Percentiles rank a stretch among this genome's conserved stretches.
Conservation (phyloP, 371 early-diverging fungal genomes). For the Capillidium heterosporum region DNA sequence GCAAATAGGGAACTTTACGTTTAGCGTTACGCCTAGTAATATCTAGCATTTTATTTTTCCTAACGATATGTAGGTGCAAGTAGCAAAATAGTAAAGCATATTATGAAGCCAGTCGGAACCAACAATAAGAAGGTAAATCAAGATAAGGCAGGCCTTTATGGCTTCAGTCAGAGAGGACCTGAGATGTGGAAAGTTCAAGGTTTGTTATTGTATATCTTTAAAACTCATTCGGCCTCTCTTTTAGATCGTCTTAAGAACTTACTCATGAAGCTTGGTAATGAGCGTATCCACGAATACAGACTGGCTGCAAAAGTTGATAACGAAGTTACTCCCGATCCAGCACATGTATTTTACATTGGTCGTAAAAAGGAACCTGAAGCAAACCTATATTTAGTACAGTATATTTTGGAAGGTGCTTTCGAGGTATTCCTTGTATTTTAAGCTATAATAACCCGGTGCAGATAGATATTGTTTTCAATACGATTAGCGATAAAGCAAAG, state of each 20-base stretch:
- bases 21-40: slow-evolving; percentile 32
- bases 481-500: not conserved
- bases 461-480: not conserved
- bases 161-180: too few relatives aligned
- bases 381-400: slow-evolving; percentile 32
- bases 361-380: slow-evolving; percentile 19
- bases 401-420: slow-evolving; percentile 29
- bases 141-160: too few relatives aligned
- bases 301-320: not conserved
- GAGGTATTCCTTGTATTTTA: slow-evolving; percentile 19
- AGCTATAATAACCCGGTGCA: not conserved
- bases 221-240: not conserved
- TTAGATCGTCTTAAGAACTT: not conserved
- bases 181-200: not conserved
- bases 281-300: not conserved
- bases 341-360: slow-evolving; percentile 14
- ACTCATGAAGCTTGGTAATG: not conserved
- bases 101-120: not conserved
- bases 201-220: not conserved
- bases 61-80: too few relatives aligned
- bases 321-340: slow-evolving; percentile 4
- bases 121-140: too few relatives aligned
- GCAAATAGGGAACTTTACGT: slow-evolving; percentile 40
- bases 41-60: not conserved
- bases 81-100: not conserved